phyloP scores from a whole-genome alignment of 2,329 filamentous ascomycete species.

The Fusarium siculi region DNA sequence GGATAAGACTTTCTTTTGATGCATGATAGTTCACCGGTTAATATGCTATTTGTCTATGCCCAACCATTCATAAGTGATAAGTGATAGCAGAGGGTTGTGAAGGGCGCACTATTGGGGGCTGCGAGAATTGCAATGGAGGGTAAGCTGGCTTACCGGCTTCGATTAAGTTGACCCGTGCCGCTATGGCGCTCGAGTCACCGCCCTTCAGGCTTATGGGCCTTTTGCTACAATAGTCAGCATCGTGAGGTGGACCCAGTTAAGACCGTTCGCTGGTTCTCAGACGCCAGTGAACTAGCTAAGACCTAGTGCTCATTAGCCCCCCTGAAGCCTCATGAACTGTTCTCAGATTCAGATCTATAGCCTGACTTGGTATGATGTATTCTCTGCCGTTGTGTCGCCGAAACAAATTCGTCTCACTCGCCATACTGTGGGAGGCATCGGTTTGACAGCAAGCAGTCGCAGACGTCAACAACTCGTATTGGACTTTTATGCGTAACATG shows the following conservation, averaged over 20 bases:
- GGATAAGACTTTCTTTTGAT: fast-evolving
- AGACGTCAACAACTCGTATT: fast-evolving
- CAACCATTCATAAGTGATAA: fast-evolving
- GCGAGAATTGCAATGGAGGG: fast-evolving
- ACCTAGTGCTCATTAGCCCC: no score
- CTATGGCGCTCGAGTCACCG: background rate
- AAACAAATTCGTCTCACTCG: no score
- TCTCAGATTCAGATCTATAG: no score
- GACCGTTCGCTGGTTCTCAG: no score
- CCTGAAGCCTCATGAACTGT: fast-evolving
- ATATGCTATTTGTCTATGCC: background rate
- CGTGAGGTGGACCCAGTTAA: background rate
- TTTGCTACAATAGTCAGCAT: background rate
- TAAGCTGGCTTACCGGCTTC: fast-evolving
- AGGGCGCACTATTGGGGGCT: background rate
- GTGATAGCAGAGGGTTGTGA: no score
- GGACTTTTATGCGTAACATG: fast-evolving
- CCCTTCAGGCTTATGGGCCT: fast-evolving
- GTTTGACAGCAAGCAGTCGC: fast-evolving
- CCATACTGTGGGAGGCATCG: no score
- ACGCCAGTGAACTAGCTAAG: no score
- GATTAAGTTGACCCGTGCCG: background rate
- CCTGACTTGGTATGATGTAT: no score
- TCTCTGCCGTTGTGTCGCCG: no score
- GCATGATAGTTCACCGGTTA: fast-evolving